phyloP scores from a whole-genome alignment of 116 monocot genomes.

The Dioscorea cayenensis region DNA sequence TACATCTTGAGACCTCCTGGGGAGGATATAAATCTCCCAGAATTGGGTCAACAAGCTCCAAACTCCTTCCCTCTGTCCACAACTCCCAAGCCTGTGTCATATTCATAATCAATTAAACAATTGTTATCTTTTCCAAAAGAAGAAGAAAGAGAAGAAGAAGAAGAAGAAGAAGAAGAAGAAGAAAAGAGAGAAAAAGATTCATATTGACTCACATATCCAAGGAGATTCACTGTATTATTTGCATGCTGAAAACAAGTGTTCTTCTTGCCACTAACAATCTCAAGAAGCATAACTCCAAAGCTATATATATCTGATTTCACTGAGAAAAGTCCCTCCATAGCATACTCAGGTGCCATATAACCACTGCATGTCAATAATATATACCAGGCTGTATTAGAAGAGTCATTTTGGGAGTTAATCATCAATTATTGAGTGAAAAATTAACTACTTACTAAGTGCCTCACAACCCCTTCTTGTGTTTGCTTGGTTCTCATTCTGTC shows the following conservation, averaged over 20 bases:
- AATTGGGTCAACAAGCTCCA: conserved; percentile 22
- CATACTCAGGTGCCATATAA: conserved; percentile 44
- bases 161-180: no score
- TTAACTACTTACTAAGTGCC: conserved; percentile 30
- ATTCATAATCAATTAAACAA: no score
- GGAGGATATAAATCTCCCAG: conserved; percentile 6
- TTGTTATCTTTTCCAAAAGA: no score
- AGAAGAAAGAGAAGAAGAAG: no score
- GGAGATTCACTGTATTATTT: conserved; percentile 13
- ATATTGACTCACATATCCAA: conserved; percentile 14
- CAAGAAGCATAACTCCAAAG: conserved; percentile 36
- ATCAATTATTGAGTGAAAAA: not conserved
- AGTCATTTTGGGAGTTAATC: no score
- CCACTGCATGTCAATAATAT: conserved; percentile 16
- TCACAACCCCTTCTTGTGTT: conserved; percentile 26
- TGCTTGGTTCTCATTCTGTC: conserved; percentile 12
- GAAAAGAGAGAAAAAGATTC: no score
- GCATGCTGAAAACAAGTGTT: conserved; percentile 12
- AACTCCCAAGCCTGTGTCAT: conserved; percentile 27
- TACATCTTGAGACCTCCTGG: conserved; percentile 20
- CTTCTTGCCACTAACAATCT: conserved; percentile 36
- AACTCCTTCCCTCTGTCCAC: conserved; percentile 17
- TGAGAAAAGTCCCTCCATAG: conserved; percentile 26
- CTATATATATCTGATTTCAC: conserved; percentile 40
- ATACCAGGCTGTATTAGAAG: not conserved